A percentile compares a stretch with the other conserved stretches of the same genome.
phyloP scores from a whole-genome alignment of 225 moss, liverwort and hornwort species.

The Asterella californica region DNA sequence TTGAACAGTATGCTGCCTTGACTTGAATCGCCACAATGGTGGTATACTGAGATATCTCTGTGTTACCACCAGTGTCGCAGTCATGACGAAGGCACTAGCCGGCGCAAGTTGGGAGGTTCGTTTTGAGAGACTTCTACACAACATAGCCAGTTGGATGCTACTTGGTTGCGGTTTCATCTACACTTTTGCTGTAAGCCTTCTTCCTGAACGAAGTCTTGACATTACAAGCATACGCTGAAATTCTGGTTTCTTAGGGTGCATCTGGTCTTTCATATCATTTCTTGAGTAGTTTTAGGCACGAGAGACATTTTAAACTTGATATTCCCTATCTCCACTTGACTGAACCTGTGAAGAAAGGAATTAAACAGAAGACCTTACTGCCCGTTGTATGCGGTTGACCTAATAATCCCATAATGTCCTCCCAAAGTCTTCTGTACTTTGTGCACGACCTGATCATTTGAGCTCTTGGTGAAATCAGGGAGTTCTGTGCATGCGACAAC shows the following conservation, averaged over 20 bases:
- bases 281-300: neutral
- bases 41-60: neutral
- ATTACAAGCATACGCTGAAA: neutral
- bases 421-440: neutral
- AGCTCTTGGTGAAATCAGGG: conserved; percentile 21
- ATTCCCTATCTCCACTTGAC: neutral
- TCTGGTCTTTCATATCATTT: neutral
- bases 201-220: neutral
- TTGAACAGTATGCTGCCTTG: neutral
- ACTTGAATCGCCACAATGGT: neutral
- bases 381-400: neutral
- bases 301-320: neutral
- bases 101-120: conserved; percentile 61
- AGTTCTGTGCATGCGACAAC: conserved; percentile 40
- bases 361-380: neutral
- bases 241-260: neutral
- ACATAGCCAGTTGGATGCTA: conserved; percentile 72
- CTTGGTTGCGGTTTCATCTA: conserved; percentile 71
- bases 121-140: conserved; percentile 60
- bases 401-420: no score
- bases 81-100: conserved; percentile 75
- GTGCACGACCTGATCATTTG: neutral
- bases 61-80: conserved; percentile 61
- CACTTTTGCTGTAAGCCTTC: conserved; percentile 55
- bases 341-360: neutral